Base-by-base conservation (phyloP, 2,329 filamentous ascomycete genomes). In the Teratosphaeria zuluensis region DNA sequence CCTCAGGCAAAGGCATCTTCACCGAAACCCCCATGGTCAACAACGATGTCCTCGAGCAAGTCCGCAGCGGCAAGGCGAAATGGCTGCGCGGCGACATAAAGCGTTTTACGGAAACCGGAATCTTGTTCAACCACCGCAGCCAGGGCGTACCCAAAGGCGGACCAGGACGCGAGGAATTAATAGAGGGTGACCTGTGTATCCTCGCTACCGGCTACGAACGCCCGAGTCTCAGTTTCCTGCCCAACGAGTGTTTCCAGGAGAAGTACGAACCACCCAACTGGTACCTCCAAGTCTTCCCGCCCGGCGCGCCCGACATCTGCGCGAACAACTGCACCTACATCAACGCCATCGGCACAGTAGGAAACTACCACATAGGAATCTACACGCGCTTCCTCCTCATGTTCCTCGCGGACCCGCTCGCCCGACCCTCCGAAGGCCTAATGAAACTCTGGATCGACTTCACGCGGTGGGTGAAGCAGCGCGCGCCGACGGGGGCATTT, bases 391-490 rank as follows among this genome's bases (percentile, higher is more conserved):
- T 95, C 62, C 77, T 95, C 6, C 81, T 95, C 65, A 92, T 94
- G 89, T 94, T 94, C 70, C 79, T 95, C 57, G 80, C 87, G 14
- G 90, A 95, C 67, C 89, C 89, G 0, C 75, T 92, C 24, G 86
- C 89, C 0, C 81, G 88, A 0, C 90, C 90, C 0, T 81, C 80
- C 2, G 78, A 85, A 4, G 83, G 81, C 63, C 87, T 87, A 83
- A 95, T 94, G 89, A 81, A 88, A 74, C 80, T 84, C 28, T 95
- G 90, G 90, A 91, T 95, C 66, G 88, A 91, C 69, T 88, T 92
- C 80, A 95, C 89, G 1, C 80, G 83, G 32, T 72, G 84, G 3
- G 76, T 95, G 60, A 95, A 95, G 73, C 72, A 73, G 1, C 78
- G 80, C 11, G 84, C 87, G 2, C 89, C 90, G 0, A 89, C 84